Base-by-base conservation (phyloP, 2,329 filamentous ascomycete genomes). In the Ascochyta clinopodiicola region DNA sequence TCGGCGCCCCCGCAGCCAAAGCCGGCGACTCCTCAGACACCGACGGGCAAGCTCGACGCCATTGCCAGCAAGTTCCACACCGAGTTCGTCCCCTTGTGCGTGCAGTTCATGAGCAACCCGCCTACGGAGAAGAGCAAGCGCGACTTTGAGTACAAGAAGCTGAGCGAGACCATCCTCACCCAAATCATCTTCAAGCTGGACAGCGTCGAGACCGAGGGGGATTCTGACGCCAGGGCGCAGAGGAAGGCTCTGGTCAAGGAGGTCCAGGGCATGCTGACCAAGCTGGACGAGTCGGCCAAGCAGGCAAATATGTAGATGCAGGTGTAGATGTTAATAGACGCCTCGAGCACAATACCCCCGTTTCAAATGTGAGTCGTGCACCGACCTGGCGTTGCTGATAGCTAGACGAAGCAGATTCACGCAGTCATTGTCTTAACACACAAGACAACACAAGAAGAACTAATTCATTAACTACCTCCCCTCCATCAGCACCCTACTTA, bases 121-220 rank as follows among this genome's bases (percentile, higher is more conserved):
- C 90, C 91, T 0, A 71, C 75, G 3, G 69, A 75, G 13, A 66
- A 78, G 35, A 87, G 88, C 73, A 91, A 89, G 80, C 80, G 84
- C 44, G 83, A 84, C 13, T 90, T 92, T 31, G 89, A 93, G 68
- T 88, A 94, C 72, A 87, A 88, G 71, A 88, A 84, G 70, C 74
- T 95, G 17, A 87, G 86, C 4, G 91, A 95, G 79, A 90, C 88
- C 4, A 83, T 92, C 35, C 80, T 95, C 80, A 86, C 88, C 59
- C 88, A 92, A 64, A 85, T 92, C 2, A 69, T 94, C 34, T 77
- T 95, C 61, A 94, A 93, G 77, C 75, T 92, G 35, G 91, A 95
- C 71, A 87, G 83, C 21, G 85, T 94, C 2, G 89, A 94, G 63
- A 88, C 87, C 0, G 87, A 88, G 43, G 89, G 89, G 5, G 85